Conservation (phyloP, 768 basidiomycete species). For the Erythrobasidium yunnanense region DNA sequence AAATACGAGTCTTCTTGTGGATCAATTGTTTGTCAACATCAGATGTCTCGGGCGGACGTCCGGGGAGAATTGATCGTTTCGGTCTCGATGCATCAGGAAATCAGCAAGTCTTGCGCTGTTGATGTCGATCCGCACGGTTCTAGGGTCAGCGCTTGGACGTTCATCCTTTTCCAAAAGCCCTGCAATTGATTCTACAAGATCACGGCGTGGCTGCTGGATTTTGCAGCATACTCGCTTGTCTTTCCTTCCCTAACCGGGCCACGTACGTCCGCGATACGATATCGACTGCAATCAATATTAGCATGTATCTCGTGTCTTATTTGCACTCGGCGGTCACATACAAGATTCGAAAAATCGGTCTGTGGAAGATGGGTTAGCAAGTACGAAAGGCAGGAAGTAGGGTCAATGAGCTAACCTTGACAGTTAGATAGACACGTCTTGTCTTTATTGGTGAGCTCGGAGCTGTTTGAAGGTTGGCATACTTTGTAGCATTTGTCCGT, state of each 20-base stretch:
- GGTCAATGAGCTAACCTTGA: constrained; percentile 1
- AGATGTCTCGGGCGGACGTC: too few relatives aligned
- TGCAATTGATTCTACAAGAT: too few relatives aligned
- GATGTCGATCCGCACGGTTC: too few relatives aligned
- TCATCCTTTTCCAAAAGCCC: too few relatives aligned
- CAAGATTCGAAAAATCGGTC: constrained; percentile 15
- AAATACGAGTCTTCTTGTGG: too few relatives aligned
- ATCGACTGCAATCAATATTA: constrained; percentile 3
- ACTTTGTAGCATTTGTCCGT: constrained; percentile 28
- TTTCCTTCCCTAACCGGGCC: neutral
- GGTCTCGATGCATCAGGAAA: too few relatives aligned
- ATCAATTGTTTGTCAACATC: too few relatives aligned
- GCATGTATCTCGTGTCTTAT: neutral
- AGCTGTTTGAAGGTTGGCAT: neutral
- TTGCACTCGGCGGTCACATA: neutral
- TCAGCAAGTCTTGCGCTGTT: too few relatives aligned
- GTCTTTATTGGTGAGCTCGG: constrained; percentile 14
- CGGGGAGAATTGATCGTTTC: too few relatives aligned
- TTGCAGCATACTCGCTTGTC: neutral
- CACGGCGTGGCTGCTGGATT: too few relatives aligned
- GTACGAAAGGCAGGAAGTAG: too few relatives aligned
- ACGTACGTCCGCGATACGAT: constrained; percentile 23
- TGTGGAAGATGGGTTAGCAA: neutral
- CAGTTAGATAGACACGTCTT: constrained; percentile 20
- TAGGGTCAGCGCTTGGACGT: too few relatives aligned